A percentile compares a stretch with the other conserved stretches of the same genome.
Evolutionary conservation across 805 yeast genomes (phyloP).

Genomic region (Saccharomyces cerevisiae): DNA sequence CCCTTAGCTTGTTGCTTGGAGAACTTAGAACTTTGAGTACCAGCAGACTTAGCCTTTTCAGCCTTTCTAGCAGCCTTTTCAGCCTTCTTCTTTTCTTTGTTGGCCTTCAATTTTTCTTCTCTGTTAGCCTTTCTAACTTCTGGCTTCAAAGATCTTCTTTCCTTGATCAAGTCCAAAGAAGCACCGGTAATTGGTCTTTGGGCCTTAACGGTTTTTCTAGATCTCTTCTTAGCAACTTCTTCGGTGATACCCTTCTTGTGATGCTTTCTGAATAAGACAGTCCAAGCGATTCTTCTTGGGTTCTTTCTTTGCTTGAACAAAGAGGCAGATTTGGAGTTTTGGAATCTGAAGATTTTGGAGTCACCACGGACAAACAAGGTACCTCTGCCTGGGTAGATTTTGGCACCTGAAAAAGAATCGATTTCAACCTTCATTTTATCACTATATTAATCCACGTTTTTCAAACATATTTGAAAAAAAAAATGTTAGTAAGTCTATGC

Average conservation of each 20-base stretch:
- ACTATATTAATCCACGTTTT: not conserved
- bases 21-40: constrained; percentile 61
- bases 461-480: constrained; percentile 3
- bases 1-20: constrained; percentile 95
- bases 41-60: constrained; percentile 72
- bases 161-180: constrained; percentile 91
- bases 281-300: constrained; percentile 99
- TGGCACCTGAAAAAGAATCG: constrained; percentile 96
- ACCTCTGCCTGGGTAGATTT: constrained; percentile 99
- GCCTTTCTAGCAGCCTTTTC: constrained; percentile 90
- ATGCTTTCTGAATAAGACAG: constrained; percentile 96
- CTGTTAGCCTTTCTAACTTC: constrained; percentile 95
- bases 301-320: constrained; percentile 98
- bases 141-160: constrained; percentile 89
- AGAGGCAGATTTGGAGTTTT: constrained; percentile 89
- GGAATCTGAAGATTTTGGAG: constrained; percentile 98
- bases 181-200: constrained; percentile 99
- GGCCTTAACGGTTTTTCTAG: constrained; percentile 91
- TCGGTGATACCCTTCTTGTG: constrained; percentile 98
- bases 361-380: constrained; percentile 96
- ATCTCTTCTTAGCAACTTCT: constrained; percentile 90
- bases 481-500: not conserved
- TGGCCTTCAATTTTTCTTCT: constrained; percentile 73
- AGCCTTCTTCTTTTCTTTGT: constrained; percentile 79
- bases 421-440: constrained; percentile 90